Base-by-base conservation (phyloP, 768 basidiomycete species). In the Boletus edulis region DNA sequence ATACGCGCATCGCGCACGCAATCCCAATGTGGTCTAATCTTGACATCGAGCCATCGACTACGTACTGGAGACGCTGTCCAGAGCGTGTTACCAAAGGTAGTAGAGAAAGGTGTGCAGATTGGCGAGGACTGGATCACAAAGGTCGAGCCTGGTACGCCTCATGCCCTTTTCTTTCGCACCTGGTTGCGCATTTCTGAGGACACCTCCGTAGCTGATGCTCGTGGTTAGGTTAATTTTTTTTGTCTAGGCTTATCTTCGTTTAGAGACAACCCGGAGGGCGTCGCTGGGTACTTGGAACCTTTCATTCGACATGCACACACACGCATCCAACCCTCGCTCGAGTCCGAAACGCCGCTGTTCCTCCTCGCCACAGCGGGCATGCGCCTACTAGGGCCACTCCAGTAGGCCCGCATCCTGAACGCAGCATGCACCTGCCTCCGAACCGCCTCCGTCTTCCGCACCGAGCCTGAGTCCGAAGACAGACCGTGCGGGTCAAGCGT, bases 361-460 rank as follows among this genome's bases (percentile, higher is more conserved):
- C 78, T 99, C 24, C 82, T 98, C 27, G 97, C 97, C 2, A 98
- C 96, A 0, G 96, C 97, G 2, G 97, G 97, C 11, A 98, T 98
- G 97, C 91, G 96, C 11, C 78, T 98, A 11, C 76, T 98, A 7
- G 68, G 86, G 2, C 75, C 82, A 0, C 73, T 79, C 12, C 79
- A 89, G 61, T 91, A 94, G 63, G 80, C 83, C 0, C 76, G 78
- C 29, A 80, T 98, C 45, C 76, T 98, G n/a, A 72, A 79, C 46
- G 76, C 87, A 22, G 82, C 94, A 2, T 98, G 97, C 69, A 69
- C 76, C 10, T 91, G 89, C 67, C 80, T 99, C 41, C 78, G 78
- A 18, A 75, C 75, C 6, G 84, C 92, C 63, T 94, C 92, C 24
- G 63, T 84, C 51, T 98, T 98, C 73, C 82, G 79, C 51, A 81